Base-by-base conservation (phyloP, 208 protist species). In the Acanthamoeba royreba region DNA sequence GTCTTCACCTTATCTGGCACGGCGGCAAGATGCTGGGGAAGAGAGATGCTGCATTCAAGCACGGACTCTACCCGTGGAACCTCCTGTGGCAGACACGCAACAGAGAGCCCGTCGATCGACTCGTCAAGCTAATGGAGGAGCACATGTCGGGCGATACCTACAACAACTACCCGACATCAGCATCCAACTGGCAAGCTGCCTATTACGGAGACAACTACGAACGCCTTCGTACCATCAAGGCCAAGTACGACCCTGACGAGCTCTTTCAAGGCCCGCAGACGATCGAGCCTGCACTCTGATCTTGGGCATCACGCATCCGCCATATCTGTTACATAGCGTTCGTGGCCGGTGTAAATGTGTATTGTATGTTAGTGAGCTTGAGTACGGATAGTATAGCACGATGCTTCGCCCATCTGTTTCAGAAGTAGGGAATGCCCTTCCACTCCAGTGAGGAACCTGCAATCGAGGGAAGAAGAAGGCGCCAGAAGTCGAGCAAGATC, bases 401-500 rank as follows among this genome's bases (percentile, higher is more conserved):
- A n/a, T n/a, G n/a, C n/a, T n/a, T n/a, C n/a, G n/a, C n/a, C n/a
- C n/a, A n/a, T n/a, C n/a, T n/a, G n/a, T n/a, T n/a, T 61, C 53
- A 61, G 31, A 77, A 92, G 86, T 92, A 92, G 58, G 86, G 86
- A 22, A 92, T 92, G 52, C 86, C 86, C 47, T 92, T 92, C 86
- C 86, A 92, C 4, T 25, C 11, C n/a, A 46, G 19, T 15, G 53
- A 17, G 45, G 53, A 74, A 25, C 28, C 42, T n/a, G 31, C 53
- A n/a, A 95, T 96, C 33, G 55, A 74, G 72, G 92, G 90, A n/a
- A 96, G 53, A 1, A 87, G 69, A 0, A 96, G 83, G 77, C 96
- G 89, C 96, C 96, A 97, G n/a, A 97, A 97, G 72, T 97, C 96
- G 47, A 95, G 90, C 4, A 97, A 45, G 35, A 95, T 93, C n/a